Evolutionary conservation across 495 filamentous ascomycete species (phyloP).

Genomic region (Penicillium pulvis): DNA sequence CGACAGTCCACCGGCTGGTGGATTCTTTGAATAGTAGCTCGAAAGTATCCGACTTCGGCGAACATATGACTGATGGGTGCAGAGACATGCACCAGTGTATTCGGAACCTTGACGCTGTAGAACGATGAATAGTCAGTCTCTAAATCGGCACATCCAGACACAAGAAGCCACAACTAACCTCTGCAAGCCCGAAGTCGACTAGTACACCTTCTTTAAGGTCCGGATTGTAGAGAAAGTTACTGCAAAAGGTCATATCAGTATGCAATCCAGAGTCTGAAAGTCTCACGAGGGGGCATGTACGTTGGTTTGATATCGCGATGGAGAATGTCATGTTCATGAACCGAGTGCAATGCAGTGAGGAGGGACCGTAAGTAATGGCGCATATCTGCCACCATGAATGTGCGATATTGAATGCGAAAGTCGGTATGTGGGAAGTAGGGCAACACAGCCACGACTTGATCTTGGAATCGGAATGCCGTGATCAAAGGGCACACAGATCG

Average conservation of each 20-base stretch:
- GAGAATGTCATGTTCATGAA: slow-evolving; percentile 81
- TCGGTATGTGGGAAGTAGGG: slow-evolving; percentile 95
- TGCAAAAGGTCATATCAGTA: slow-evolving; percentile 26
- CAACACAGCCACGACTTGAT: slow-evolving; percentile 93
- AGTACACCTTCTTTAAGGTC: slow-evolving; percentile 79
- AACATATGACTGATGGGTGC: slow-evolving; percentile 39
- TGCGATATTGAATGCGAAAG: slow-evolving; percentile 92
- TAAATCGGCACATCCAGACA: not conserved
- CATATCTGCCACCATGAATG: slow-evolving; percentile 83
- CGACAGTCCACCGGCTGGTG: slow-evolving; percentile 45
- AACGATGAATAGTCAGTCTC: slow-evolving; percentile 10
- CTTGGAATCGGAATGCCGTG: slow-evolving; percentile 88
- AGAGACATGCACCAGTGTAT: slow-evolving; percentile 44
- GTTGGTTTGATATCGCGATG: slow-evolving; percentile 99
- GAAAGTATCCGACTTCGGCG: slow-evolving; percentile 41
- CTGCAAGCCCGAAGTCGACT: slow-evolving; percentile 94
- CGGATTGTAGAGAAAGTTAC: slow-evolving; percentile 94
- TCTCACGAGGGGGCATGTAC: slow-evolving; percentile 30
- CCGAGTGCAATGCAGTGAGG: slow-evolving; percentile 78
- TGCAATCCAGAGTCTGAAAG: not conserved
- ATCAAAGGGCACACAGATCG: slow-evolving; percentile 89
- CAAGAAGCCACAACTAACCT: slow-evolving; percentile 43
- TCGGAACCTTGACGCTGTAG: slow-evolving; percentile 46
- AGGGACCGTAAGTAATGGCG: slow-evolving; percentile 85
- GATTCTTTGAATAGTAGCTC: slow-evolving; percentile 48